A percentile compares a stretch with the other conserved stretches of the same genome.
phyloP scores from a whole-genome alignment of 192 early-diverging fungal species.

The Chytriomyces confervae region DNA sequence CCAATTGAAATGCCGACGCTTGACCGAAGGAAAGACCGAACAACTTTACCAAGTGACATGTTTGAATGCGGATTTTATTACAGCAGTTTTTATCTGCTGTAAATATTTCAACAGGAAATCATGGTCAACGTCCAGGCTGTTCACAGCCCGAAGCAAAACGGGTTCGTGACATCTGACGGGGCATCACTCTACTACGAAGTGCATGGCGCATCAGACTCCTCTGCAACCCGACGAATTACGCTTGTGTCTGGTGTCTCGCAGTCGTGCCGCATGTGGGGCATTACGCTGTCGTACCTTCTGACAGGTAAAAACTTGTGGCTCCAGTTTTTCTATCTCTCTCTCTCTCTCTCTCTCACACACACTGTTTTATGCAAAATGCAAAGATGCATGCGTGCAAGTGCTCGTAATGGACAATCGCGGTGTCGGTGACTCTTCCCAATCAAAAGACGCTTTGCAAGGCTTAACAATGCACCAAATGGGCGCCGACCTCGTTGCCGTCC shows the following conservation, averaged over 20 bases:
- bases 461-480: not conserved
- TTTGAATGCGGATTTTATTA: not conserved
- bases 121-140: no score
- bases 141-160: no score
- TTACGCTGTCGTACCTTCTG: not conserved
- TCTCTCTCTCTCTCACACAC: no score
- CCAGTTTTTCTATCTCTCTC: no score
- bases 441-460: not conserved
- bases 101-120: no score
- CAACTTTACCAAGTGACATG: not conserved
- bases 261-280: slow-evolving; percentile 1
- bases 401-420: not conserved
- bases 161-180: no score
- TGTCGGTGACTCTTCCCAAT: not conserved
- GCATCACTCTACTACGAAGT: not conserved
- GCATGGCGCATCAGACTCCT: not conserved
- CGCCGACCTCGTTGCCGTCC: not conserved
- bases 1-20: not conserved
- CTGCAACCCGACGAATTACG: not conserved
- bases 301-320: not conserved
- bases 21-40: not conserved
- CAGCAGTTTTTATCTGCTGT: no score
- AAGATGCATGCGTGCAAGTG: not conserved
- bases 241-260: not conserved
- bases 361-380: no score